phyloP scores from a whole-genome alignment of 140 eudicot species.

The Erigeron philadelphicus region DNA sequence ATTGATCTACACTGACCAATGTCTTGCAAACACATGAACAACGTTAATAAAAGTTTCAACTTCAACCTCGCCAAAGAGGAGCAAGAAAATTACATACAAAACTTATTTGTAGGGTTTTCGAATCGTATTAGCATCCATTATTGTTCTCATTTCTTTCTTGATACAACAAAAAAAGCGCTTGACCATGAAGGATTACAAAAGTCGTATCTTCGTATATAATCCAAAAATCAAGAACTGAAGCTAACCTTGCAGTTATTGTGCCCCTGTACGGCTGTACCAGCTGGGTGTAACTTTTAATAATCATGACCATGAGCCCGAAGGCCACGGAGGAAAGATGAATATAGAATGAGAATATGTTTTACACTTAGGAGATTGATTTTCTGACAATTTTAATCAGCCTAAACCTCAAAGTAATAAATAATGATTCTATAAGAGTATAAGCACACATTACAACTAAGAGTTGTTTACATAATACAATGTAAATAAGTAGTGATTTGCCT shows the following conservation, averaged over 20 bases:
- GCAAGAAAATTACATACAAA: slow-evolving; percentile 35
- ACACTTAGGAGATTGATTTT: not conserved
- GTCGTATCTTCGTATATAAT: not conserved
- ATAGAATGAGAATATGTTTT: not conserved
- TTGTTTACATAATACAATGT: too few relatives aligned
- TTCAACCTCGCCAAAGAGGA: slow-evolving; percentile 49
- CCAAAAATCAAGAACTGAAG: not conserved
- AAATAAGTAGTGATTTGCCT: too few relatives aligned
- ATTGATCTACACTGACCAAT: not conserved
- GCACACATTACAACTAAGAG: too few relatives aligned
- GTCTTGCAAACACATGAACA: slow-evolving; percentile 15
- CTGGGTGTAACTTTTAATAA: not conserved
- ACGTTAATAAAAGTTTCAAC: slow-evolving; percentile 35
- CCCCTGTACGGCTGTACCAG: not conserved
- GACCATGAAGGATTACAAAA: not conserved
- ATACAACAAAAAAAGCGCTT: not conserved
- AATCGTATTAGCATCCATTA: slow-evolving; percentile 17
- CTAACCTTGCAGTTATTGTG: not conserved
- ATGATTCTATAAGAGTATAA: too few relatives aligned
- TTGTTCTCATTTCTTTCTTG: not conserved
- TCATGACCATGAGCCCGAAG: not conserved
- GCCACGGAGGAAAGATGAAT: not conserved
- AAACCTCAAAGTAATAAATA: too few relatives aligned
- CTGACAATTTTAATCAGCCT: too few relatives aligned
- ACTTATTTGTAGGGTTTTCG: slow-evolving; percentile 22